These are phyloP conservation scores for Isabelozyma rhagii DNA, from an alignment of 805 yeast genomes.

Conservation along the genomic window DNA sequence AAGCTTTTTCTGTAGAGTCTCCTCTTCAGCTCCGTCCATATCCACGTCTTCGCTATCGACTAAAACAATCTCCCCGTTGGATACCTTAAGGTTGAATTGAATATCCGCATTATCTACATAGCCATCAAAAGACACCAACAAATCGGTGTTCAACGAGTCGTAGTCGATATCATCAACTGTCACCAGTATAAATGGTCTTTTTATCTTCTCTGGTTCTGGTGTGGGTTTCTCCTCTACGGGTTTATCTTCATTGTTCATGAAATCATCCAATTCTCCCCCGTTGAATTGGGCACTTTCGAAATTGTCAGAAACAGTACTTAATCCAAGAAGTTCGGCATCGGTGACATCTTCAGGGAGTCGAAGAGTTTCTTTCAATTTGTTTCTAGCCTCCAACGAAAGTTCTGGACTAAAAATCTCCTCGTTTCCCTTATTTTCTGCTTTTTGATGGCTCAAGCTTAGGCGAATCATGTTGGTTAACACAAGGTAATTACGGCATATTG, in stretches of 20 bases:
- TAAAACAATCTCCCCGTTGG: constrained; percentile 24
- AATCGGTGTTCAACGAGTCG: constrained; percentile 18
- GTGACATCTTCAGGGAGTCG: constrained; percentile 34
- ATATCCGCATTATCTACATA: constrained; percentile 8
- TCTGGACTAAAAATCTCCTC: constrained; percentile 1
- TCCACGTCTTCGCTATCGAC: constrained; percentile 9
- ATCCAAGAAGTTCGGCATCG: constrained; percentile 36
- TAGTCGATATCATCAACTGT: constrained; percentile 22
- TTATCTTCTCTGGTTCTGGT: not conserved
- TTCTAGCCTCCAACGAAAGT: constrained; percentile 15
- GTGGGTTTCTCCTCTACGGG: not conserved
- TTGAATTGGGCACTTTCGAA: constrained; percentile 8
- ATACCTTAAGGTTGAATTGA: constrained; percentile 19
- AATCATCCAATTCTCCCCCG: constrained; percentile 19
- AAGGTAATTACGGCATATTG: constrained; percentile 28
- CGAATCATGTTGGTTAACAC: constrained; percentile 20
- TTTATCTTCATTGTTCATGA: constrained; percentile 18
- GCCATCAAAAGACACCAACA: constrained; percentile 17
- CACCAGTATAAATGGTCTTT: constrained; percentile 9
- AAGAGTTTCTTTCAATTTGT: constrained; percentile 31
- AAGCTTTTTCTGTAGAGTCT: constrained; percentile 9
- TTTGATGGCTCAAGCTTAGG: not conserved
- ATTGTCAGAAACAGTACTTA: constrained; percentile 28
- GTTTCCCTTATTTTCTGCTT: not conserved
- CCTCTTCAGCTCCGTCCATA: constrained; percentile 17